Evolutionary conservation across 2,329 filamentous ascomycete species (phyloP).

Genomic region (Fusarium sublunatum): DNA sequence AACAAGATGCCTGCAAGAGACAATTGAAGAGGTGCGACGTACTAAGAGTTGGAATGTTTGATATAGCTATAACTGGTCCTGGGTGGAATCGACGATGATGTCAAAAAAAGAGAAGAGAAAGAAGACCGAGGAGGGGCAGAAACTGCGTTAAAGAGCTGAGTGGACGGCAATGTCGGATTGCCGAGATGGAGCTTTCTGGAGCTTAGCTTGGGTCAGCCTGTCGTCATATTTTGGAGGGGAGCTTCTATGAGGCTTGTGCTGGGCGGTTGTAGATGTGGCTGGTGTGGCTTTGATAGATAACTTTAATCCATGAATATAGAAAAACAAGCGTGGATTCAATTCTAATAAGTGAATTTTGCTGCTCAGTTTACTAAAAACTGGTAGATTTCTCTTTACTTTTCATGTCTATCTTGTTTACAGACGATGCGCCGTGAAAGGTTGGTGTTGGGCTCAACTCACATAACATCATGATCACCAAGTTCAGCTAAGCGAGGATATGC

Average conservation of each 20-base stretch:
- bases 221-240: conserved; percentile 45
- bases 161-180: conserved; percentile 43
- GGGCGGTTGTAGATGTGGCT: conserved; percentile 11
- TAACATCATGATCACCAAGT: no score
- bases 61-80: conserved; percentile 1
- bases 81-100: conserved; percentile 44
- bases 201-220: conserved; percentile 42
- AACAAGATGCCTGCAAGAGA: background rate
- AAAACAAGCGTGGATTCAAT: background rate
- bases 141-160: conserved; percentile 25
- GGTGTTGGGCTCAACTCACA: no score
- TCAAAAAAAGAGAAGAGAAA: conserved; percentile 37
- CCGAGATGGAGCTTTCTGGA: conserved; percentile 37
- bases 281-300: conserved; percentile 1
- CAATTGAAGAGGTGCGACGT: conserved; percentile 2
- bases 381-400: no score
- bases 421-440: no score
- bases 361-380: no score
- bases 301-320: background rate
- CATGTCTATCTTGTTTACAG: no score
- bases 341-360: no score
- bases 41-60: conserved; percentile 1
- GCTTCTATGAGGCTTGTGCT: conserved; percentile 11
- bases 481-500: background rate
- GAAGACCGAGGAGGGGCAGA: conserved; percentile 28